Percentiles rank a stretch among this genome's conserved stretches.
These are phyloP conservation scores for Juncus inflexus DNA, from an alignment of 176 grass and related monocot genomes.

Conservation along the genomic window DNA sequence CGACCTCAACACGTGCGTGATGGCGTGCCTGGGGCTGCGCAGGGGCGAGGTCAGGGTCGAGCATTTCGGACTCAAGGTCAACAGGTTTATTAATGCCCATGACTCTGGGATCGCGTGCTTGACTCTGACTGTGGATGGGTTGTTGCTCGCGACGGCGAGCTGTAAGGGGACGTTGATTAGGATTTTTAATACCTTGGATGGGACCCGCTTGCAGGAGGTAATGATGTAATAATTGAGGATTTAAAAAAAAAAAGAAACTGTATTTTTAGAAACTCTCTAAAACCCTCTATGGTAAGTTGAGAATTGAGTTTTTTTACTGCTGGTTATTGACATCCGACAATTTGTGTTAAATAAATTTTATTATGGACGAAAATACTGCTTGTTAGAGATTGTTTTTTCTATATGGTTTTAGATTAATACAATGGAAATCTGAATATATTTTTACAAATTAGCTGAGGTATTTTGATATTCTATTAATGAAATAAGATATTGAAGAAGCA, in stretches of 20 bases:
- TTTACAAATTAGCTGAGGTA: too few species aligned
- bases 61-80: slow-evolving; percentile 28
- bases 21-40: slow-evolving; percentile 25
- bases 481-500: too few species aligned
- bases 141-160: slow-evolving; percentile 62
- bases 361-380: too few species aligned
- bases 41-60: slow-evolving; percentile 50
- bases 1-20: slow-evolving; percentile 26
- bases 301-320: too few species aligned
- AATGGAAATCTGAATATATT: too few species aligned
- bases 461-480: too few species aligned
- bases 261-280: too few species aligned
- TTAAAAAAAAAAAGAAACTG: too few species aligned
- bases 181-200: slow-evolving; percentile 45
- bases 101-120: slow-evolving; percentile 50
- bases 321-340: too few species aligned
- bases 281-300: too few species aligned
- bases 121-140: slow-evolving; percentile 50
- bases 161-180: slow-evolving; percentile 69
- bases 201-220: slow-evolving; percentile 71
- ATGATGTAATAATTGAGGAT: background rate
- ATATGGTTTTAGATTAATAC: background rate
- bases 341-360: too few species aligned
- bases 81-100: slow-evolving; percentile 53
- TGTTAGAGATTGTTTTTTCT: background rate